phyloP scores from a whole-genome alignment of 805 yeast genomes.

The Wickerhamiella bombiphila region DNA sequence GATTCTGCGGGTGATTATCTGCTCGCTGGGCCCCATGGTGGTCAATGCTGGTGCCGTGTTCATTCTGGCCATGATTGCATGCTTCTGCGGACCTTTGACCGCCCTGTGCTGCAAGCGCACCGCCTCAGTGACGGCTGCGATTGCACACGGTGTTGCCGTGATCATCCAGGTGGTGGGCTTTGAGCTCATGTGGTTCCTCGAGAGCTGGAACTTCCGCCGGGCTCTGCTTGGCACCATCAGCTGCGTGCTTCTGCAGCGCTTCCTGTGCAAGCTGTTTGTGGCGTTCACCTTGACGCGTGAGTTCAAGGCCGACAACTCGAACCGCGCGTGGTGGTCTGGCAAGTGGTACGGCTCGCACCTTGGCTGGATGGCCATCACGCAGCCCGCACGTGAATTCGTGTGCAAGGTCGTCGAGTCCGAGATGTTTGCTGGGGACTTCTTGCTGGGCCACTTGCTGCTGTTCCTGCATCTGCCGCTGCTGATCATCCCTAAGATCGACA shows the following conservation, averaged over 20 bases:
- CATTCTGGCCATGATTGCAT: slow-evolving; percentile 67
- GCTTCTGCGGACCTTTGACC: slow-evolving; percentile 94
- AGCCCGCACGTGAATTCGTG: slow-evolving; percentile 87
- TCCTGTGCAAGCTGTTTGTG: slow-evolving; percentile 73
- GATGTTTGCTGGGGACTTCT: slow-evolving; percentile 92
- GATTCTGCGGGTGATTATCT: slow-evolving; percentile 42
- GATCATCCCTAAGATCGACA: slow-evolving; percentile 75
- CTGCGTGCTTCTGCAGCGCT: slow-evolving; percentile 74
- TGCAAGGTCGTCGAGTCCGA: slow-evolving; percentile 91
- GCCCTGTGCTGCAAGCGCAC: slow-evolving; percentile 94
- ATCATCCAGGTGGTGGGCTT: slow-evolving; percentile 74
- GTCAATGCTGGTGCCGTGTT: slow-evolving; percentile 75
- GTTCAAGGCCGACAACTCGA: slow-evolving; percentile 86
- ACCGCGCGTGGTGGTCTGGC: slow-evolving; percentile 99
- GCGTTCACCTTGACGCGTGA: slow-evolving; percentile 76
- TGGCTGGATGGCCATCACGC: slow-evolving; percentile 89
- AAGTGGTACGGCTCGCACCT: slow-evolving; percentile 93
- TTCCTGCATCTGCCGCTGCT: slow-evolving; percentile 82
- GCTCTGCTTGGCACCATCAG: slow-evolving; percentile 78
- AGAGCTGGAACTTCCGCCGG: slow-evolving; percentile 79
- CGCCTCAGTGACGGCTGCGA: slow-evolving; percentile 86
- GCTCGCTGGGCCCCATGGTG: slow-evolving; percentile 75
- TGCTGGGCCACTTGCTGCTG: slow-evolving; percentile 78
- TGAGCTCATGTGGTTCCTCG: slow-evolving; percentile 93
- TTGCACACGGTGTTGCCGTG: slow-evolving; percentile 93